Evolutionary conservation across 352 stramenopile species (phyloP), one percentile per base, ranked within the genome.

Genomic region (Paralagenidium karlingii): DNA sequence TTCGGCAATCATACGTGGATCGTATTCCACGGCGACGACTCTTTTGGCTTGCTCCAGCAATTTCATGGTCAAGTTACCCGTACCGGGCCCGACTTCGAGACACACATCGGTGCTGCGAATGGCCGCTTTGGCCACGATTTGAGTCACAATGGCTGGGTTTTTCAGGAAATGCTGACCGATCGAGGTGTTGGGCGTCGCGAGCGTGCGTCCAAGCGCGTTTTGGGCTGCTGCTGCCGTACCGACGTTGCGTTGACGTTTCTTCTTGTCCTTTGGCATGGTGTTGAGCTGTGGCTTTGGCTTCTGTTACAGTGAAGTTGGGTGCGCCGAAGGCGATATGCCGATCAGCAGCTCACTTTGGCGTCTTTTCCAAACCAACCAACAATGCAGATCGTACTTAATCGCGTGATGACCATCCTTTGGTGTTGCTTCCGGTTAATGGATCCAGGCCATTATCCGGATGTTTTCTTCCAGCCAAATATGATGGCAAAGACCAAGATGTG

Each of bases 101-200:
- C 96, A 95, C 15, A 94, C 85, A 61, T 98, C 94, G 8, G 92
- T 97, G 52, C 82, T 63, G 51, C 95, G 93, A 38, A 99, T 90
- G 10, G 68, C 89, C 8, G 95, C 83, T 50, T 98, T 98, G 45
- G 92, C 77, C 39, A 99, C 93, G 46, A 99, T 99, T 44, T 86
- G 74, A 27, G 73, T 84, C 33, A 98, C 93, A 38, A 98, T 96
- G 52, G 94, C 96, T 30, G 93, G 90, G 65, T 98, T 98, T 58
- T 99, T 99, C 31, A 99, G 77, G 51, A 99, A 99, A 67, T 99
- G 94, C 82, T 99, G 96, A 24, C 96, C 96, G 21, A 99, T 64
- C 13, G 82, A 92, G 20, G 90, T 98, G 65, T 98, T 98, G 49
- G 93, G 86, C 42, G 90, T 89, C 50, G 96, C 89, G n/a, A 98